Evolutionary conservation across 202 grass and related monocot species (phyloP), one percentile per base, ranked within the genome.

Genomic region (Saccharum hybrid): DNA sequence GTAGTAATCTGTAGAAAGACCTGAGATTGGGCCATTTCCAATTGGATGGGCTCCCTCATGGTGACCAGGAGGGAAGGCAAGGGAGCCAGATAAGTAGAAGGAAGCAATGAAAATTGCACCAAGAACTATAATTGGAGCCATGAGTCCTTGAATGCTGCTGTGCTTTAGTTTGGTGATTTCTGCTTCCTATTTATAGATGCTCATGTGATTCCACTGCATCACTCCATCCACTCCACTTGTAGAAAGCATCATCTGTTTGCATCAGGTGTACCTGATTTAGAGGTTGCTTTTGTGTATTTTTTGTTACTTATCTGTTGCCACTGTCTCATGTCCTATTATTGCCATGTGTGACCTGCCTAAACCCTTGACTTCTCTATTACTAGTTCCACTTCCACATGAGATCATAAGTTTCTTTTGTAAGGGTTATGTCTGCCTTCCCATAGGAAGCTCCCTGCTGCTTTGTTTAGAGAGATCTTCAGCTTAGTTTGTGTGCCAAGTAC

Each of bases 1-100:
- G 69, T 97, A 97, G 87, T 86, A 97, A 84, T 86, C 66, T 37
- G 89, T 85, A 66, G 73, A 91, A 59, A 97, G 84, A 21, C 87
- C 71, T 10, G 57, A 40, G n/a, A 83, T 68, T 34, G 82, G 90
- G 66, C 34, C 31, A 7, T 81, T 77, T 42, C 14, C 78, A 56
- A n/a, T 16, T 46, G 91, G 87, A 76, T 87, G 64, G 31, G 60
- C 16, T 46, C 65, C 52, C 88, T 68, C 66, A 65, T 83, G 72
- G 74, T 78, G 83, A 76, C 37, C 65, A 8, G 89, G 83, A 11
- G 89, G 81, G 66, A 82, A 88, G 31, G 94, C 89, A 65, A 88
- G 31, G 41, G 91, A 84, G 65, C 70, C 51, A 18, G 76, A 76
- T 57, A 90, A 67, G 75, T 52, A 93, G 73, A 93, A 82, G 62